Evolutionary conservation across 352 stramenopile genomes (phyloP).

Genomic region (Pelagophyceae sp.): DNA sequence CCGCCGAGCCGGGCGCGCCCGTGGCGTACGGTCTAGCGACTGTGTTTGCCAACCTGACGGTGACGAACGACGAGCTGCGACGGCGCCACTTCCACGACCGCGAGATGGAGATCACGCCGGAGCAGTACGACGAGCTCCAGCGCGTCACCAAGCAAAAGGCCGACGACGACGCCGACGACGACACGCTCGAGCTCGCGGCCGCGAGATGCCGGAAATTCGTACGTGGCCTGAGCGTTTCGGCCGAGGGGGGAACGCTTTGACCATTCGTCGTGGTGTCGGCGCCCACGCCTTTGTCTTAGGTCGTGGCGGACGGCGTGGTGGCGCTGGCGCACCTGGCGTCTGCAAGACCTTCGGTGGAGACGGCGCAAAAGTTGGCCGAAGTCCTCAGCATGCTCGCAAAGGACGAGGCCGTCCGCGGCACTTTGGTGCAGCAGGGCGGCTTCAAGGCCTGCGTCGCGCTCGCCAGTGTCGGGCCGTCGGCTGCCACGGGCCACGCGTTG

Average conservation of each 20-base stretch:
- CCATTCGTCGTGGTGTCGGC: conserved; percentile 55
- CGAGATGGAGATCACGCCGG: conserved; percentile 74
- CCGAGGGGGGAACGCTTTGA: conserved; percentile 43
- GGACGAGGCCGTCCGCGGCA: conserved; percentile 49
- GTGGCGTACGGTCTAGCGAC: conserved; percentile 78
- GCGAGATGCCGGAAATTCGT: conserved; percentile 23
- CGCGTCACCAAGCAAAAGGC: conserved; percentile 84
- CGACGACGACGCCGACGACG: conserved; percentile 73
- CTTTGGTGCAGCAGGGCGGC: conserved; percentile 63
- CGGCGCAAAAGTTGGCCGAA: conserved; percentile 18
- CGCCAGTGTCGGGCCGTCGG: neutral
- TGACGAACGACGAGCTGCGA: conserved; percentile 80
- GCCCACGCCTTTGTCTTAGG: too few species aligned
- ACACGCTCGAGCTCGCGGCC: conserved; percentile 54
- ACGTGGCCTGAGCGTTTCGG: conserved; percentile 50
- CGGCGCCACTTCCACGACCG: conserved; percentile 90
- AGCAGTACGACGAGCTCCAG: conserved; percentile 95
- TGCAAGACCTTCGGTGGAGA: conserved; percentile 29
- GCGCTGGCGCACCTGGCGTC: neutral
- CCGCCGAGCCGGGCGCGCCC: neutral
- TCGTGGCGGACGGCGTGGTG: conserved; percentile 36
- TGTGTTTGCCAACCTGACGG: conserved; percentile 82
- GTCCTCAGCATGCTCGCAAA: conserved; percentile 49
- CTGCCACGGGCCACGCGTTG: neutral
- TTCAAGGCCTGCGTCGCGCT: conserved; percentile 34